These are phyloP conservation scores for Leccinum truebloodii DNA, from an alignment of 768 basidiomycete genomes.

Conservation along the genomic window DNA sequence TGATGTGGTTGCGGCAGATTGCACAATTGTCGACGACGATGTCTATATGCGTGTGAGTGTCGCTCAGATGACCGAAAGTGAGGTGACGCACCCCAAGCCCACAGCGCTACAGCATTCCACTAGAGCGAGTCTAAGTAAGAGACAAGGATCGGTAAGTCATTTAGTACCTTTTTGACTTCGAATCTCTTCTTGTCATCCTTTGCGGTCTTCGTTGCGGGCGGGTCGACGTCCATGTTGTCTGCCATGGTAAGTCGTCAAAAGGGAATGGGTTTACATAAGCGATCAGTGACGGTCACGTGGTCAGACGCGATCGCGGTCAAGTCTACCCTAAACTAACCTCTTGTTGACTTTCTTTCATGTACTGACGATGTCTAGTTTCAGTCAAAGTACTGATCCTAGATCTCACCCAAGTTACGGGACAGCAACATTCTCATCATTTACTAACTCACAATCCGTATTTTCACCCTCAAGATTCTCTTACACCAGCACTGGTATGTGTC, in stretches of 20 bases:
- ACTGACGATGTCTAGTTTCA: slow-evolving; percentile 43
- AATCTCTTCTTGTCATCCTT: slow-evolving; percentile 82
- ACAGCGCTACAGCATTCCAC: slow-evolving; percentile 99
- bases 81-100: slow-evolving; percentile 87
- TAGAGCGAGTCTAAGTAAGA: slow-evolving; percentile 32
- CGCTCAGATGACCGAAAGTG: not conserved
- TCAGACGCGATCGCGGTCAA: slow-evolving; percentile 37
- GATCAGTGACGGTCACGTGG: slow-evolving; percentile 34
- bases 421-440: slow-evolving; percentile 53
- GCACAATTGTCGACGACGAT: slow-evolving; percentile 99
- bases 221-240: slow-evolving; percentile 74
- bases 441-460: slow-evolving; percentile 52
- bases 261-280: slow-evolving; percentile 20
- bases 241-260: slow-evolving; percentile 41
- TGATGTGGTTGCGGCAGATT: slow-evolving; percentile 99
- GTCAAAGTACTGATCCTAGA: slow-evolving; percentile 46
- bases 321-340: slow-evolving; percentile 39
- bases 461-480: slow-evolving; percentile 64
- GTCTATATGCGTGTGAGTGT: slow-evolving; percentile 49
- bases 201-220: slow-evolving; percentile 40
- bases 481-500: slow-evolving; percentile 51
- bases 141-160: not conserved
- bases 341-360: slow-evolving; percentile 28
- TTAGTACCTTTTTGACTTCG: slow-evolving; percentile 94
- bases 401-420: slow-evolving; percentile 63